These are phyloP conservation scores for Thelonectria blattea DNA, from an alignment of 2,329 filamentous ascomycete genomes.

Conservation along the genomic window DNA sequence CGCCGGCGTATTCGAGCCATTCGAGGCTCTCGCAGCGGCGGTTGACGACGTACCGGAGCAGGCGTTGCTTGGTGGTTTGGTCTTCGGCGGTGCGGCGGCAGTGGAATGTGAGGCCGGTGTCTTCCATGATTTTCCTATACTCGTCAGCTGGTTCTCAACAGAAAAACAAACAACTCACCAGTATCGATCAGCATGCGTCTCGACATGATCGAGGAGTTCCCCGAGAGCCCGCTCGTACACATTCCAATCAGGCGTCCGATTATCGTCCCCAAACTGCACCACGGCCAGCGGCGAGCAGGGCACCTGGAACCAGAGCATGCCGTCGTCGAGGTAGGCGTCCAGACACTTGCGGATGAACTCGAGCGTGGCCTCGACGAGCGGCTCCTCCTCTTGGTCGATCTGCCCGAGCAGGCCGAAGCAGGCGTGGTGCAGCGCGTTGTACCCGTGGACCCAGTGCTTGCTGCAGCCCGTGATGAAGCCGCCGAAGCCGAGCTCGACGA, in stretches of 20 bases:
- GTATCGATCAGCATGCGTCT: slow-evolving; percentile 24
- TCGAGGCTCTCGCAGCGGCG: slow-evolving; percentile 2
- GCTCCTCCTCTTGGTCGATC: slow-evolving; percentile 14
- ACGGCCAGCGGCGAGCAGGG: slow-evolving; percentile 26
- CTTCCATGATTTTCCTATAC: slow-evolving; percentile 27
- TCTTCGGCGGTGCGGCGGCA: neutral
- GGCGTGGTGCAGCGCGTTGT: slow-evolving; percentile 30
- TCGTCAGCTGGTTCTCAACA: slow-evolving; percentile 10
- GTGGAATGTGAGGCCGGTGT: slow-evolving; percentile 8
- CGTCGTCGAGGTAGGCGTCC: slow-evolving; percentile 28
- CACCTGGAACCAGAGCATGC: slow-evolving; percentile 30
- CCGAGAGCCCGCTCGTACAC: slow-evolving; percentile 19
- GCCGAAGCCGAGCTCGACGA: slow-evolving; percentile 26
- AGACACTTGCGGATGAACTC: slow-evolving; percentile 27
- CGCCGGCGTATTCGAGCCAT: neutral
- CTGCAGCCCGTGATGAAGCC: slow-evolving; percentile 29
- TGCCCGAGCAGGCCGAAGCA: slow-evolving; percentile 23
- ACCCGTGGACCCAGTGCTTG: slow-evolving; percentile 32
- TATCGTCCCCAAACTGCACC: slow-evolving; percentile 13
- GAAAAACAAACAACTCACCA: slow-evolving; percentile 20
- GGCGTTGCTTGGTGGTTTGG: neutral
- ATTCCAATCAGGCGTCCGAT: neutral
- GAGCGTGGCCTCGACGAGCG: slow-evolving; percentile 1
- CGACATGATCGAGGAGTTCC: slow-evolving; percentile 27
- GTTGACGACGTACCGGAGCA: slow-evolving; percentile 28